Evolutionary conservation across 345 rosid genomes (phyloP).

Genomic region (Lenwebbia sp.): DNA sequence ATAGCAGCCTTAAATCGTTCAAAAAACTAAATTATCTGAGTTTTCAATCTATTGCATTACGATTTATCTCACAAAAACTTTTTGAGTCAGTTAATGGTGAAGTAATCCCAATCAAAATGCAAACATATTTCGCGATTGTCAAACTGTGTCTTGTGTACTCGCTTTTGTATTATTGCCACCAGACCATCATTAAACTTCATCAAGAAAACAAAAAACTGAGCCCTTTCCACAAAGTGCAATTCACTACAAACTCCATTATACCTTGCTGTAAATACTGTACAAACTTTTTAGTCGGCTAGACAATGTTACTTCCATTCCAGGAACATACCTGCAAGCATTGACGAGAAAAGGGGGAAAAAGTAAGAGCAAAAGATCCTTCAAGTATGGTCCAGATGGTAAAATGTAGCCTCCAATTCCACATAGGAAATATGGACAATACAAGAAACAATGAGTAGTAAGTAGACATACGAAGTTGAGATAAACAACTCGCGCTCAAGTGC

Average conservation of each 20-base stretch:
- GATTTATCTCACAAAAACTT: not conserved
- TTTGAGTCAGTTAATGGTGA: not conserved
- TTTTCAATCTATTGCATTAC: not conserved
- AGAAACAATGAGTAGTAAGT: not conserved
- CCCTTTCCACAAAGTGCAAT: not conserved
- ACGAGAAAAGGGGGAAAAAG: not conserved
- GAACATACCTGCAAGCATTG: slow-evolving; percentile 45
- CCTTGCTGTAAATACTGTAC: slow-evolving; percentile 64
- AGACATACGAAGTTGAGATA: slow-evolving; percentile 58
- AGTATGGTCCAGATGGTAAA: not conserved
- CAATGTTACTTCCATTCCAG: slow-evolving; percentile 71
- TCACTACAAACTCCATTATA: slow-evolving; percentile 5
- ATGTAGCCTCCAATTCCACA: not conserved
- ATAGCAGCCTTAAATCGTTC: not conserved
- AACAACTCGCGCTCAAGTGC: slow-evolving; percentile 50
- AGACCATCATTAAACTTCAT: not conserved
- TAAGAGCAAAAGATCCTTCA: slow-evolving; percentile 1
- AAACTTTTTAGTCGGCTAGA: slow-evolving; percentile 63
- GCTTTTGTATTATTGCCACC: not conserved
- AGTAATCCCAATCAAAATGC: not conserved
- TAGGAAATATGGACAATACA: not conserved
- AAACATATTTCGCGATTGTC: not conserved
- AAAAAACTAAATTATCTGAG: not conserved
- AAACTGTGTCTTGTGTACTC: not conserved
- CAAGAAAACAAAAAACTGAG: not conserved